Percentiles rank a stretch among this genome's conserved stretches.
Conservation (phyloP, 1,139 yeast species). For the Taphrina pruni region DNA sequence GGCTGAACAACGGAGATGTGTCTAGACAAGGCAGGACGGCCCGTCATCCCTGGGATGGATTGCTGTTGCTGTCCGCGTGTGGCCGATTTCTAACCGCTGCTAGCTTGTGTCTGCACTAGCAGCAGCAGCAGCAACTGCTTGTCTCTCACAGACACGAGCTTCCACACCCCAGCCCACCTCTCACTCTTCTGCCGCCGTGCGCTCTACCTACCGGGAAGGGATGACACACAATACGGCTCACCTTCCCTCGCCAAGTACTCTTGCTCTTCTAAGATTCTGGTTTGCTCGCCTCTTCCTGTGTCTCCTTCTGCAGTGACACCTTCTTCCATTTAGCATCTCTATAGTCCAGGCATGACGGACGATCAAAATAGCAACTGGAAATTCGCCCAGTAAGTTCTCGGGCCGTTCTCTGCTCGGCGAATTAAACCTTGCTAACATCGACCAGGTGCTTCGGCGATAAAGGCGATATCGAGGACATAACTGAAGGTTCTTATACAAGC, state of each 20-base stretch:
- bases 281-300: not conserved
- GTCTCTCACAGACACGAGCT: not conserved
- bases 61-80: too few species aligned
- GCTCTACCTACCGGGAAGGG: constrained; percentile 14
- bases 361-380: constrained; percentile 42
- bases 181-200: not conserved
- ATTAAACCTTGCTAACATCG: constrained; percentile 64
- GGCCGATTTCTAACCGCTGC: too few species aligned
- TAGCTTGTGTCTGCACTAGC: not conserved
- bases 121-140: too few species aligned
- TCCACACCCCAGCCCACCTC: not conserved
- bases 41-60: too few species aligned
- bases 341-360: constrained; percentile 38
- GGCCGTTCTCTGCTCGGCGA: constrained; percentile 49
- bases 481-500: constrained; percentile 59
- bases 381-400: constrained; percentile 43
- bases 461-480: constrained; percentile 92
- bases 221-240: constrained; percentile 16
- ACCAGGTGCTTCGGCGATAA: constrained; percentile 89
- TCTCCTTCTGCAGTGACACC: not conserved
- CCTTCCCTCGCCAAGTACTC: not conserved
- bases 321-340: not conserved
- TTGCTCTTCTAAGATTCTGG: not conserved
- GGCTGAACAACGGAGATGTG: too few species aligned
- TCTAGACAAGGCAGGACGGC: too few species aligned